Evolutionary conservation across 306 rosid genomes (phyloP), one percentile per base, ranked within the genome.

Genomic region (Prosopis cineraria): DNA sequence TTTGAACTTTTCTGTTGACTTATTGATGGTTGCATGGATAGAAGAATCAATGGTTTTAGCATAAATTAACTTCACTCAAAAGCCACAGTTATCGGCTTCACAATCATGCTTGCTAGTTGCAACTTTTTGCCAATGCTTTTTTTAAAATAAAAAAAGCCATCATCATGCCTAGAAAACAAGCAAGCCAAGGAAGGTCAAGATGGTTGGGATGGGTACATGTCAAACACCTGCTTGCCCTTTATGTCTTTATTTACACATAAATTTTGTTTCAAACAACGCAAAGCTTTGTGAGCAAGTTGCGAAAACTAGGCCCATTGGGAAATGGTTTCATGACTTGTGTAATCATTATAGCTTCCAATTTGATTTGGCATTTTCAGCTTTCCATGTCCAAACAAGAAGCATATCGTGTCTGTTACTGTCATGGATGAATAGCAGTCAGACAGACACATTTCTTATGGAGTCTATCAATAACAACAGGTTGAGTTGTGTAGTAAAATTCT

Each of bases 21-120:
- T 67, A 69, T 79, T 75, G 62, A 53, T 75, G 75, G 78, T 70
- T 83, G 87, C 86, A 83, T 79, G 87, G 74, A 79, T 79, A 83
- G 74, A 63, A 2, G 70, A 20, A 67, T 67, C 34, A 67, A 33
- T 71, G 31, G 31, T 63, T n/a, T 74, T 75, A 67, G 78, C 72
- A 79, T 62, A 67, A 34, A 75, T 75, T 79, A 83, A 74, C 86
- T 83, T 83, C 78, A 79, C 62, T 74, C 78, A 64, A 79, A 83
- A 83, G 86, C 81, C 71, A 36, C 43, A 39, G 76, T 36, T 68
- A 68, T 77, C 80, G 84, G 85, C 70, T 74, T 73, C 36, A 56
- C 50, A 77, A 80, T 84, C 80, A 84, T 80, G 66, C 72, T 68
- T 80, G 73, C 70, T 41, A 60, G 72, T 79, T 55, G 59, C 58